Conservation (phyloP, 495 filamentous ascomycete genomes). For the Pseudomonodictys pantanalensis region DNA sequence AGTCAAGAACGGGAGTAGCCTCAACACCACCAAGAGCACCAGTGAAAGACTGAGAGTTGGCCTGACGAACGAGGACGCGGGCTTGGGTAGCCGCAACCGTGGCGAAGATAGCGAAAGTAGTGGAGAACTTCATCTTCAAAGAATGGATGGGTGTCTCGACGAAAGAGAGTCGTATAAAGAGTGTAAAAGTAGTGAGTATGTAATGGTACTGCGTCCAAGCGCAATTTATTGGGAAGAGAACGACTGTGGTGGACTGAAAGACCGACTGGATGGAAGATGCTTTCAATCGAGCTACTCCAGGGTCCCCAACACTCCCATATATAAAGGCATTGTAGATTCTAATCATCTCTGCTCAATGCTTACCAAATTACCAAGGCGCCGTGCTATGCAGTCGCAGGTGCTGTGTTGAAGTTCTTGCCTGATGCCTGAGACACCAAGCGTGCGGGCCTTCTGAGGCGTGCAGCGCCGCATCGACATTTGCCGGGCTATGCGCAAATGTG, state of each 20-base stretch:
- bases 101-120: constrained; percentile 12
- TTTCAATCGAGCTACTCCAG: neutral
- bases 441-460: constrained; percentile 3
- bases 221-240: constrained; percentile 13
- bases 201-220: constrained; percentile 22
- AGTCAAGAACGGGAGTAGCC: constrained; percentile 21
- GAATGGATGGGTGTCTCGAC: neutral
- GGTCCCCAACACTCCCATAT: constrained; percentile 7
- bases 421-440: constrained; percentile 15
- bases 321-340: neutral
- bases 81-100: constrained; percentile 17
- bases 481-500: constrained; percentile 16
- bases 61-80: constrained; percentile 16
- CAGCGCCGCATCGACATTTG: constrained; percentile 21
- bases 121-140: constrained; percentile 16
- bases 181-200: neutral
- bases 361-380: constrained; percentile 6
- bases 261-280: neutral
- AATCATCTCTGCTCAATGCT: neutral
- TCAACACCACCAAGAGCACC: constrained; percentile 23
- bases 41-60: constrained; percentile 27
- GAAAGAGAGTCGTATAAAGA: neutral
- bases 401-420: neutral
- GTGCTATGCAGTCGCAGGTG: constrained; percentile 1
- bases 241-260: constrained; percentile 9